These are phyloP conservation scores for Fusarium illudens DNA, from an alignment of 2,329 filamentous ascomycete species.

Conservation along the genomic window DNA sequence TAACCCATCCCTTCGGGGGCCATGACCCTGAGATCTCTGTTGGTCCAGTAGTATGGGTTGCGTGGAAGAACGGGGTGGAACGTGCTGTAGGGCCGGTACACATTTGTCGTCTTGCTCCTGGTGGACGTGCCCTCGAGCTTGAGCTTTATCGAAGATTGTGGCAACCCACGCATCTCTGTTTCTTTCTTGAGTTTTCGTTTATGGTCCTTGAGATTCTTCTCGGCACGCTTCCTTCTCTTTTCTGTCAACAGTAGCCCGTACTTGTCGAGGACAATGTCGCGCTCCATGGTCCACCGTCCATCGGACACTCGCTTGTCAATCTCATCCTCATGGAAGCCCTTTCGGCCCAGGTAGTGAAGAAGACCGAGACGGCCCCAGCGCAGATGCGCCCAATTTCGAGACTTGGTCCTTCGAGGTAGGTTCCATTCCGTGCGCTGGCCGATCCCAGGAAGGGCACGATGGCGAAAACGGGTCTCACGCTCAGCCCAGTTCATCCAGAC, in stretches of 20 bases:
- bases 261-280: constrained; percentile 36
- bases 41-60: constrained; percentile 35
- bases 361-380: constrained; percentile 35
- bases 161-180: neutral
- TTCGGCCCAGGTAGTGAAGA: constrained; percentile 38
- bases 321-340: constrained; percentile 39
- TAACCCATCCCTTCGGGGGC: constrained; percentile 41
- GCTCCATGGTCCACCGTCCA: constrained; percentile 37
- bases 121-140: constrained; percentile 12
- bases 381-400: constrained; percentile 33
- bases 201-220: constrained; percentile 13
- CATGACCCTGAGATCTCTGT: constrained; percentile 42
- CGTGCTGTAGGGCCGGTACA: constrained; percentile 43
- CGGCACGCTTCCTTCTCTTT: constrained; percentile 12
- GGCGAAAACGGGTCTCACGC: constrained; percentile 39
- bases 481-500: constrained; percentile 44
- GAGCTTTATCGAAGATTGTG: neutral
- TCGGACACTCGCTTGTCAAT: constrained; percentile 35
- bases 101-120: constrained; percentile 37
- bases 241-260: constrained; percentile 32
- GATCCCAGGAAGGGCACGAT: constrained; percentile 31
- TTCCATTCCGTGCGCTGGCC: constrained; percentile 41
- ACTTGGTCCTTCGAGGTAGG: constrained; percentile 17
- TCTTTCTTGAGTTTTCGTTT: constrained; percentile 5
- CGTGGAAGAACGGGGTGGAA: constrained; percentile 37